Evolutionary conservation across 2,329 filamentous ascomycete genomes (phyloP).

Genomic region (Macrophomina phaseolina): DNA sequence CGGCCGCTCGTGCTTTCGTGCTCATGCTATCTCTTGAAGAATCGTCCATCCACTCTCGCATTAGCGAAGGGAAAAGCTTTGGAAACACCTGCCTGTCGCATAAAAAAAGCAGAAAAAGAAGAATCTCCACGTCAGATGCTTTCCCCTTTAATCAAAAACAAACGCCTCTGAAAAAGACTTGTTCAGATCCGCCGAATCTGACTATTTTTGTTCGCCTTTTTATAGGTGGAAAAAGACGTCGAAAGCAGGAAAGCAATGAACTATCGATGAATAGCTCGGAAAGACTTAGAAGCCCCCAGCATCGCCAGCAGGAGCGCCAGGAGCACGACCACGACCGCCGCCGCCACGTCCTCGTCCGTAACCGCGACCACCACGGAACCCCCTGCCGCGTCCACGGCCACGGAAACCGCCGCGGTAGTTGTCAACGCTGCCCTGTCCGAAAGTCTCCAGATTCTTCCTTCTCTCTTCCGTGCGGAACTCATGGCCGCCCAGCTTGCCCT

Average conservation of each 20-base stretch:
- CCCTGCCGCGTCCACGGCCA: conserved; percentile 73
- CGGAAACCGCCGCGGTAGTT: conserved; percentile 78
- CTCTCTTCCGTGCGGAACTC: conserved; percentile 94
- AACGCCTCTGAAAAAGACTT: not conserved
- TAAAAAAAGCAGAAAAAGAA: not conserved
- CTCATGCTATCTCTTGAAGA: no score
- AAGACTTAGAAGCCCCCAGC: conserved; percentile 5
- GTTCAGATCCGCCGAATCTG: conserved; percentile 13
- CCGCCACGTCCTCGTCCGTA: conserved; percentile 55
- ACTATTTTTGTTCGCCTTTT: not conserved
- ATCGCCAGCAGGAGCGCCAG: not conserved
- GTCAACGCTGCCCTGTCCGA: conserved; percentile 95
- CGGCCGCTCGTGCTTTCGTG: no score
- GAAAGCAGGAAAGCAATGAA: conserved; percentile 9
- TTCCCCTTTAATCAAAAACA: not conserved
- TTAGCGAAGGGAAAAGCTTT: not conserved
- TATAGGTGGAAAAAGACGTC: not conserved
- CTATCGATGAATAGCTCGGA: not conserved
- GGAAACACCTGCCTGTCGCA: not conserved
- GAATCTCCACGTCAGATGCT: conserved; percentile 3
- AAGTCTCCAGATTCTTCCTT: conserved; percentile 92
- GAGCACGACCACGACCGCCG: conserved; percentile 12
- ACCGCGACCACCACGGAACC: conserved; percentile 54
- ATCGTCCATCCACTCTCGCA: not conserved
- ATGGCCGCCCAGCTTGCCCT: conserved; percentile 72